These are phyloP conservation scores for Penicillium psychrosexuale DNA, from an alignment of 2,329 filamentous ascomycete genomes.

Conservation along the genomic window DNA sequence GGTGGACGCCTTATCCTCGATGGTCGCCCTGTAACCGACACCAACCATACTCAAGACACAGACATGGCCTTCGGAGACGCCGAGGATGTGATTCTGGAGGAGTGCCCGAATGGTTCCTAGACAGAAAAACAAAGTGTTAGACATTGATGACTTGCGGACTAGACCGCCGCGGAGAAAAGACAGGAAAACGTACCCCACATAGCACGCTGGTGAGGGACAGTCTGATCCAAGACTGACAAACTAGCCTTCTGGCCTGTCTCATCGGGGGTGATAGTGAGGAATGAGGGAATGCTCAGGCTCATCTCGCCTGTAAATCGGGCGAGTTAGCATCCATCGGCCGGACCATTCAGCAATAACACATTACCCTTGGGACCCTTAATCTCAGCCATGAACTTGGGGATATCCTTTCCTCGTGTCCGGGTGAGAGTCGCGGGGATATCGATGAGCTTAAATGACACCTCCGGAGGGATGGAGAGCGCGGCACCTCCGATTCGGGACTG, in stretches of 20 bases:
- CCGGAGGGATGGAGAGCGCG: conserved; percentile 74
- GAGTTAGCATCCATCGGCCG: conserved; percentile 8
- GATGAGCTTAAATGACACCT: conserved; percentile 70
- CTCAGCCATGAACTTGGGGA: conserved; percentile 63
- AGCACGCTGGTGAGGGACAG: conserved; percentile 72
- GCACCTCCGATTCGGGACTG: conserved; percentile 83
- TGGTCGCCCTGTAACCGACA: conserved; percentile 87
- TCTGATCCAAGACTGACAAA: conserved; percentile 66
- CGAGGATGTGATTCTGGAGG: conserved; percentile 84
- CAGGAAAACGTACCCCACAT: conserved; percentile 78
- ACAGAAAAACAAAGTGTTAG: conserved; percentile 20
- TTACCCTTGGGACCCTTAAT: conserved; percentile 78
- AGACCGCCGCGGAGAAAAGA: not conserved
- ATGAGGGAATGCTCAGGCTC: conserved; percentile 74
- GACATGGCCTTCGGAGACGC: conserved; percentile 94
- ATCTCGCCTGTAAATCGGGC: conserved; percentile 59
- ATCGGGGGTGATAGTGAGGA: conserved; percentile 70
- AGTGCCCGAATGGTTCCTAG: conserved; percentile 85
- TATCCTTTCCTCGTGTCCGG: conserved; percentile 60
- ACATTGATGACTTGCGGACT: not conserved
- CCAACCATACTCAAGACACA: conserved; percentile 90
- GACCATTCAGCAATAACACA: conserved; percentile 19
- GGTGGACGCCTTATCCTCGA: conserved; percentile 72
- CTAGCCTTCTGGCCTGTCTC: conserved; percentile 59
- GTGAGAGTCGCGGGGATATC: conserved; percentile 59